Base-by-base conservation (phyloP, 306 rosid genomes). In the Lotus japonicus region DNA sequence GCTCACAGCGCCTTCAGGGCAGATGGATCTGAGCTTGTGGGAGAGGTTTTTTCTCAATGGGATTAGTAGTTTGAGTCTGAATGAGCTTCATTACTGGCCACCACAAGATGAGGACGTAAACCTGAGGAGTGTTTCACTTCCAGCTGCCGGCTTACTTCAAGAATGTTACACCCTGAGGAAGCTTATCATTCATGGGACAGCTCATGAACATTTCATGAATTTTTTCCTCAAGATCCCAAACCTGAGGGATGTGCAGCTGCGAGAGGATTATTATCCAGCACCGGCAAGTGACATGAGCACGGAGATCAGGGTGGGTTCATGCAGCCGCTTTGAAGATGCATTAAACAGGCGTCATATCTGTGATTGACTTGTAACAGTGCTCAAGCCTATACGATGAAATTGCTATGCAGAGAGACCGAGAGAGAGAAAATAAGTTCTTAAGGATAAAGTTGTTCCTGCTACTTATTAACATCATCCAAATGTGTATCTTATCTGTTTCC, bases 221-320 rank as follows among this genome's bases (percentile, higher is more conserved):
- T 86, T 87, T 72, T 85, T 92, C 12, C 89, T 89, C 4, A 67
- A 73, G 21, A 84, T 80, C 31, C 84, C 75, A 1, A 78, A 80
- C 71, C 74, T 84, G 15, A 83, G 98, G 73, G 97, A 92, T 61
- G 96, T 88, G 39, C 97, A 87, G 66, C 83, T 88, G 28, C 79
- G 97, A 67, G 92, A 64, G 64, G 95, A 90, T 77, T 89, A 89
- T 76, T 88, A 89, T 57, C 95, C 98, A 0, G 98, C 97, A 0
- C 97, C 97, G 0, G 97, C 84, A 72, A 88, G 84, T 36, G 97
- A 92, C 75, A 89, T 72, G 91, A 92, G 96, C 53, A 89, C 95
- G 18, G 98, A 89, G 78, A 92, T 92, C 96, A 87, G 96, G 71
- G 89, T 80, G 19, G 87, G 83, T 48, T 92, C 97, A 1, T 89